Base-by-base conservation (phyloP, 176 grass and related monocot species). In the Oryza glaberrima region DNA sequence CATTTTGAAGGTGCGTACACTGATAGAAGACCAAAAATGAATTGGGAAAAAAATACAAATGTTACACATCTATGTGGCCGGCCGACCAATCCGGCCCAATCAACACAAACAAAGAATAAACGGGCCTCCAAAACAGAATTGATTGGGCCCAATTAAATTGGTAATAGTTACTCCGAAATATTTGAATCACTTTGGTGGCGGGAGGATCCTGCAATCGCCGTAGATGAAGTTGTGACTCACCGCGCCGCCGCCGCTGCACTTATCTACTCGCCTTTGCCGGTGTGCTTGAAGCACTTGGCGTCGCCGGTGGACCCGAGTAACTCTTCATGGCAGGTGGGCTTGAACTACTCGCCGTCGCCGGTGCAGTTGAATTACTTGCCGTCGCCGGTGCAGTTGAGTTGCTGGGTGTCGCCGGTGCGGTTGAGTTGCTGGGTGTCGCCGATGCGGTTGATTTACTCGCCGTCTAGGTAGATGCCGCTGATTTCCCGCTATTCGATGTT, bases 321-420 rank as follows among this genome's bases (percentile, higher is more conserved):
- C 0, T 9, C 0, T 3, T 3, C 47, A 3, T 14, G 0, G 47
- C 5, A 15, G 4, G 3, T 54, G 51, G 0, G 6, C 0, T 54
- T 54, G 51, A 17, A 15, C 14, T 14, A 14, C 11, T 49, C 16
- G 51, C 15, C 16, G 52, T 56, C 13, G 48, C 48, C 4, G 48
- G 12, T 56, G 47, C 13, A 49, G 3, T 49, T 1, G 47, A 14
- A 0, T 0, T 14, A 4, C 11, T 48, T 0, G 43, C 0, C 0
- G 43, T 7, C 9, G 9, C 43, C 43, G 43, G 0, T 49, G 47
- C 51, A 56, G 16, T 56, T 20, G 52, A 15, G 2, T 56, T 14
- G 5, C 13, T 56, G 22, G 22, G 22, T 22, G 16, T 4, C 15
- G 54, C 19, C 2, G 54, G 2, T 58, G 54, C 16, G 0, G 13